A percentile compares a stretch with the other conserved stretches of the same genome.
Evolutionary conservation across 2,329 filamentous ascomycete genomes (phyloP).

Genomic region (Microcyclospora tardicrescens): DNA sequence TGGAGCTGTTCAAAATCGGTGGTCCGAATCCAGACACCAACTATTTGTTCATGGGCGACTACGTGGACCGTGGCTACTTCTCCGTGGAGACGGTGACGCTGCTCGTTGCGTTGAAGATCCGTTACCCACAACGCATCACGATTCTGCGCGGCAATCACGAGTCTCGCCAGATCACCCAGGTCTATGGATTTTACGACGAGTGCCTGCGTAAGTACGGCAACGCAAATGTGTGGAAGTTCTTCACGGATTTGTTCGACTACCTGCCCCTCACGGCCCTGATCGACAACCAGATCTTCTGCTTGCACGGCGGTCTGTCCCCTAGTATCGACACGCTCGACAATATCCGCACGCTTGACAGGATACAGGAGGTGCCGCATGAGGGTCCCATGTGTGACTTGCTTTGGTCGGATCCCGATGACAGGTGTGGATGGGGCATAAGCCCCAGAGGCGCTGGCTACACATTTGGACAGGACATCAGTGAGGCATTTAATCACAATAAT

Average conservation of each 20-base stretch:
- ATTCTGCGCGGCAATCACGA: constrained; percentile 98
- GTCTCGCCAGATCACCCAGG: constrained; percentile 95
- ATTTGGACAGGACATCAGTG: constrained; percentile 82
- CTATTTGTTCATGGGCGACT: constrained; percentile 99
- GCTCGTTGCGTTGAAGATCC: constrained; percentile 91
- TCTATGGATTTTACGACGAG: constrained; percentile 99
- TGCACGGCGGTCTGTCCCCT: constrained; percentile 93
- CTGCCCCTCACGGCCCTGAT: constrained; percentile 93
- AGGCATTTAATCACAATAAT: constrained; percentile 99
- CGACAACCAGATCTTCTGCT: constrained; percentile 98
- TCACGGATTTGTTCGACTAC: constrained; percentile 97
- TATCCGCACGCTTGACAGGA: constrained; percentile 86
- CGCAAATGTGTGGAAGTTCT: constrained; percentile 98
- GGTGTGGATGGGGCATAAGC: constrained; percentile 55
- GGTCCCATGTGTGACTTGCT: constrained; percentile 96
- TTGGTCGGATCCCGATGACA: constrained; percentile 97
- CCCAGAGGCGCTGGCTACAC: constrained; percentile 55
- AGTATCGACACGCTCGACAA: constrained; percentile 93
- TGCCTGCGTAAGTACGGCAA: constrained; percentile 98
- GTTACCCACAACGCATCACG: constrained; percentile 94
- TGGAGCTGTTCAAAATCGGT: constrained; percentile 99
- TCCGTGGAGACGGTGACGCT: constrained; percentile 96
- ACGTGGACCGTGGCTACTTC: constrained; percentile 97
- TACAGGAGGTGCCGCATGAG: constrained; percentile 96
- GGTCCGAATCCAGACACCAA: constrained; percentile 97